Evolutionary conservation across 805 yeast genomes (phyloP), one percentile per base, ranked within the genome.

Genomic region (Barnettozyma salicaria): DNA sequence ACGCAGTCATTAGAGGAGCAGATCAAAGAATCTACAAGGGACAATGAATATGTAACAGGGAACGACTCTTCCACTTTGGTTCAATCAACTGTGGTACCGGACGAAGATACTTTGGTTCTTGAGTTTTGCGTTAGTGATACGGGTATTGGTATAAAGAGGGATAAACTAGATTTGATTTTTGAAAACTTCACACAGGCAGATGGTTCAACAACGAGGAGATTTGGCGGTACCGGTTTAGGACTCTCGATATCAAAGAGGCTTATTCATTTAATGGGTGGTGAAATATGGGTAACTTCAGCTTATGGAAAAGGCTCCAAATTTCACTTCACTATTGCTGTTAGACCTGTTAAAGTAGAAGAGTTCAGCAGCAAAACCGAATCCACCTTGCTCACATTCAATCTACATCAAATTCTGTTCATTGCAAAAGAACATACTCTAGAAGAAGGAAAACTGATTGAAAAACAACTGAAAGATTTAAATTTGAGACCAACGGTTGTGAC

Each of bases 151-250:
- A 86, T 86, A 47, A 84, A 80, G 53, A 78, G 76, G 55, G 95
- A 86, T 53, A 84, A 85, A 54, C 67, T 84, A 24, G 92, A 85
- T 24, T 68, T 85, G 27, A 84, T 84, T 49, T 84, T 84, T 54
- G 95, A 86, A 52, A 86, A 89, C 3, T 86, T 86, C 64, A 82
- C 95, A 49, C 95, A 86, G 59, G 95, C 95, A 7, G 95, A 86
- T 63, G 95, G 95, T 29, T 84, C 95, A 6, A 86, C 95, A 2
- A 86, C 95, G 3, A 74, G 95, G 58, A 84, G 84, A 59, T 86
- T 86, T 56, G 95, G 95, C 51, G 95, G 95, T 53, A 86, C 95
- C 4, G 95, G 95, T 47, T 68, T 86, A 32, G 95, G 95, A n/a
- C 68, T 86, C 37, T 83, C 94, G 3, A 86, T 86, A 59, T 86